Evolutionary conservation across 1,284 basidiomycete species (phyloP).

Genomic region (Ganoderma leucocontextum): DNA sequence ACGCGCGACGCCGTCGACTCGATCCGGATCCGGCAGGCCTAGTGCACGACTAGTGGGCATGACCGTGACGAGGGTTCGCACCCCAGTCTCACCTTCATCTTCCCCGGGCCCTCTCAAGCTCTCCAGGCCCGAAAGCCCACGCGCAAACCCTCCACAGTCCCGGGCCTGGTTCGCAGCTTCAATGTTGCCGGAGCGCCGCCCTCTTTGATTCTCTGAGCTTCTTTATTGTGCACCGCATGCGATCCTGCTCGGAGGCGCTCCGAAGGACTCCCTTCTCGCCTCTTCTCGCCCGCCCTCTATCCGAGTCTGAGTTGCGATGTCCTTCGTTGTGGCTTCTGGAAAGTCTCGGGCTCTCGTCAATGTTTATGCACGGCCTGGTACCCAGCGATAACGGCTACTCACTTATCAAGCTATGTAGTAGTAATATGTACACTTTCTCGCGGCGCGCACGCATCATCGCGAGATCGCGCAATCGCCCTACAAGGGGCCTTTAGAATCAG

Average conservation of each 20-base stretch:
- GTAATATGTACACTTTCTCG: neutral
- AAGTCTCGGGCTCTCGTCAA: neutral
- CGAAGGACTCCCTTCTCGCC: neutral
- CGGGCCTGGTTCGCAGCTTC: neutral
- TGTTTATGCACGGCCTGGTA: neutral
- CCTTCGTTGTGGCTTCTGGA: neutral
- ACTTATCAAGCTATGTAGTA: neutral
- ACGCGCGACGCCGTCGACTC: slow-evolving; percentile 1
- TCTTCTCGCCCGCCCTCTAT: slow-evolving; percentile 1
- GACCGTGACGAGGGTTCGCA: neutral
- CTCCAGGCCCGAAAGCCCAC: neutral
- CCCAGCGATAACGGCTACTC: neutral
- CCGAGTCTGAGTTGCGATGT: neutral
- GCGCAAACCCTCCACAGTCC: neutral
- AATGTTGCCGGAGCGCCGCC: neutral
- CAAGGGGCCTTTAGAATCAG: neutral
- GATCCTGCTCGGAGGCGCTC: neutral
- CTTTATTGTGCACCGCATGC: slow-evolving; percentile 7
- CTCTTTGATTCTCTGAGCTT: slow-evolving; percentile 1
- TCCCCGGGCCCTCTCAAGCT: neutral
- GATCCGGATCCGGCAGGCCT: neutral
- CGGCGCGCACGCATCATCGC: neutral
- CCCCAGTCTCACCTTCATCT: neutral
- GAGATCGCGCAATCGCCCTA: neutral
- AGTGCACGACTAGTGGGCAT: neutral